phyloP scores from a whole-genome alignment of 108 stramenopile genomes.

The Skeletonema potamos region DNA sequence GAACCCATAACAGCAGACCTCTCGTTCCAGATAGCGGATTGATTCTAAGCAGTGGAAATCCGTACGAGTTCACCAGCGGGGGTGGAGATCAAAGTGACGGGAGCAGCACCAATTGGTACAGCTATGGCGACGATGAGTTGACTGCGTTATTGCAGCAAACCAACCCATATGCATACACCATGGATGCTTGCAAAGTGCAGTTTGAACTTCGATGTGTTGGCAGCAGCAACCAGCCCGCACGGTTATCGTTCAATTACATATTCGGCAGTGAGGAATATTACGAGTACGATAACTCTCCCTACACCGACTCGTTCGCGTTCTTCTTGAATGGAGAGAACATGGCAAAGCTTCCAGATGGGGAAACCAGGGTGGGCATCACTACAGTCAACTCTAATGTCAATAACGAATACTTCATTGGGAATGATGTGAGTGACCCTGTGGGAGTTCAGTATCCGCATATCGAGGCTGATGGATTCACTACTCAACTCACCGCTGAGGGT shows the following conservation, averaged over 20 bases:
- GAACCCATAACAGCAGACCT: no score
- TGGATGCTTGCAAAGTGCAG: constrained; percentile 23
- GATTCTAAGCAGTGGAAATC: constrained; percentile 2
- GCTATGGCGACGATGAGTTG: neutral
- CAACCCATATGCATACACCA: neutral
- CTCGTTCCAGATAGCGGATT: neutral
- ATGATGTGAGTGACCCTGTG: neutral
- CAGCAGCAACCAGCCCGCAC: neutral
- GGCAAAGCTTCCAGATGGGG: constrained; percentile 4
- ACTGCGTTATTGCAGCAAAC: neutral
- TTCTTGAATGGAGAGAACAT: constrained; percentile 28
- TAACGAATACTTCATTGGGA: constrained; percentile 2
- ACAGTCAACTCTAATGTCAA: constrained; percentile 12
- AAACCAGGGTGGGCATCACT: neutral
- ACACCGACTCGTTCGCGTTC: constrained; percentile 18
- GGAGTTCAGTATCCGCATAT: neutral
- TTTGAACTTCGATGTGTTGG: constrained; percentile 15
- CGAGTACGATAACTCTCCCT: neutral
- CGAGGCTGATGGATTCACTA: constrained; percentile 10
- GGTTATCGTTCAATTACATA: constrained; percentile 6
- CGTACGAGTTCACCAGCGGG: neutral
- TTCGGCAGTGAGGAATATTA: constrained; percentile 31
- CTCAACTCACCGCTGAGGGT: neutral
- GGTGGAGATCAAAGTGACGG: neutral
- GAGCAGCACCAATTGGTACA: neutral